Conservation (phyloP, 352 stramenopile species). For the Stramenopiles sp. region DNA sequence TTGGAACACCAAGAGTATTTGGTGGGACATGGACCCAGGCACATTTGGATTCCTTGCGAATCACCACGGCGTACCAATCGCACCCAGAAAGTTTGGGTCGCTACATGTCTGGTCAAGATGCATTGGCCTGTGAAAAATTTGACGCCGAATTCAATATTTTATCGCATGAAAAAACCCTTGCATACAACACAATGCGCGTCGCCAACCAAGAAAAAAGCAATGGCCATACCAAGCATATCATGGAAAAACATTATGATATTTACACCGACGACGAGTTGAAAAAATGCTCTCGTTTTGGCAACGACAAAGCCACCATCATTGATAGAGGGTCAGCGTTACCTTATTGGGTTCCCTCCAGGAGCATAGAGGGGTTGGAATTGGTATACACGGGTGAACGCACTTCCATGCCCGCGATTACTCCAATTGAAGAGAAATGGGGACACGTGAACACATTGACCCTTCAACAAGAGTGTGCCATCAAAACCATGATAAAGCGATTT, state of each 20-base stretch:
- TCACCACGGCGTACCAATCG: neutral
- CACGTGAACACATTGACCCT: neutral
- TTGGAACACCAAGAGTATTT: neutral
- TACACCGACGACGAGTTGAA: neutral
- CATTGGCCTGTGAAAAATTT: neutral
- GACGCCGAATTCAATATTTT: neutral
- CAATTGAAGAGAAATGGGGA: neutral
- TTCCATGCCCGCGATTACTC: neutral
- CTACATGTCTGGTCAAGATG: neutral
- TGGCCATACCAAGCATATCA: neutral
- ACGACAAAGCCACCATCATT: neutral
- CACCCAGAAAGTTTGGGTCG: neutral
- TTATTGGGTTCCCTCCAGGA: neutral
- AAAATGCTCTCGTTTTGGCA: neutral
- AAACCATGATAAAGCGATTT: neutral
- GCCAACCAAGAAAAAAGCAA: neutral
- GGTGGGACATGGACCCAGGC: neutral
- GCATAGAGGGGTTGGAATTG: neutral
- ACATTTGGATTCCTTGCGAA: neutral
- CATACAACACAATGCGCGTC: neutral
- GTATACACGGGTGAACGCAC: neutral
- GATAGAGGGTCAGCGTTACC: neutral
- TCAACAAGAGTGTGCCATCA: neutral
- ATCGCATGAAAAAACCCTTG: neutral
- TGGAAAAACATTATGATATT: neutral